phyloP scores from a whole-genome alignment of 805 yeast genomes.

The Lipomyces yamadae region DNA sequence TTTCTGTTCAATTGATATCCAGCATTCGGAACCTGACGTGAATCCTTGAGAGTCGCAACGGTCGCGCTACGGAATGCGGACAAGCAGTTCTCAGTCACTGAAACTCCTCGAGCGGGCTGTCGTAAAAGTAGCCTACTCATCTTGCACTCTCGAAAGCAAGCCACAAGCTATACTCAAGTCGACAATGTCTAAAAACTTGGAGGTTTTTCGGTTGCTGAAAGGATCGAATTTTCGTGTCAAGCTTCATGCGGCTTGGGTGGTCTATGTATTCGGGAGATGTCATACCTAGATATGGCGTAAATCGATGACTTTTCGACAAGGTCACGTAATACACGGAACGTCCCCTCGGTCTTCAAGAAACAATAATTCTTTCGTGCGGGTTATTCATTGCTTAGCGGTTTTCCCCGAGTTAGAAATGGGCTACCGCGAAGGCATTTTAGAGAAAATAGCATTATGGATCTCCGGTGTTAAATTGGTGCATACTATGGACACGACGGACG shows the following conservation, averaged over 20 bases:
- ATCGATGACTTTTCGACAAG: too few relatives aligned
- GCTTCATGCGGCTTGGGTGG: not conserved
- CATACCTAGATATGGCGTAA: too few relatives aligned
- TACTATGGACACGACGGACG: not conserved
- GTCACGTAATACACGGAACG: too few relatives aligned
- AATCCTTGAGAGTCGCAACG: not conserved
- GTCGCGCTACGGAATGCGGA: constrained; percentile 11
- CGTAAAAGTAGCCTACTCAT: constrained; percentile 9
- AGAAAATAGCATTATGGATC: not conserved
- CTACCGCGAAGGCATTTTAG: too few relatives aligned
- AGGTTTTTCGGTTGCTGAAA: not conserved
- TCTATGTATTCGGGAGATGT: too few relatives aligned
- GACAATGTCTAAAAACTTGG: not conserved
- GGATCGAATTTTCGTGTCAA: not conserved
- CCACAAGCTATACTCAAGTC: not conserved
- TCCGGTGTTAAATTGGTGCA: not conserved
- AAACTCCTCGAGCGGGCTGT: constrained; percentile 7
- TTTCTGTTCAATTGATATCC: constrained; percentile 19
- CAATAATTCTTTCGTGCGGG: too few relatives aligned
- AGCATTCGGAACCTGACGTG: constrained; percentile 17
- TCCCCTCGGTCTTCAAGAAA: too few relatives aligned
- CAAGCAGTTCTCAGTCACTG: constrained; percentile 11
- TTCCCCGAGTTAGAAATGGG: too few relatives aligned
- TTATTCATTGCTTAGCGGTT: too few relatives aligned
- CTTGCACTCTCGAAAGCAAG: not conserved